Evolutionary conservation across 129 eudicot species (phyloP), one percentile per base, ranked within the genome.

Genomic region (Flaveria sonorensis): DNA sequence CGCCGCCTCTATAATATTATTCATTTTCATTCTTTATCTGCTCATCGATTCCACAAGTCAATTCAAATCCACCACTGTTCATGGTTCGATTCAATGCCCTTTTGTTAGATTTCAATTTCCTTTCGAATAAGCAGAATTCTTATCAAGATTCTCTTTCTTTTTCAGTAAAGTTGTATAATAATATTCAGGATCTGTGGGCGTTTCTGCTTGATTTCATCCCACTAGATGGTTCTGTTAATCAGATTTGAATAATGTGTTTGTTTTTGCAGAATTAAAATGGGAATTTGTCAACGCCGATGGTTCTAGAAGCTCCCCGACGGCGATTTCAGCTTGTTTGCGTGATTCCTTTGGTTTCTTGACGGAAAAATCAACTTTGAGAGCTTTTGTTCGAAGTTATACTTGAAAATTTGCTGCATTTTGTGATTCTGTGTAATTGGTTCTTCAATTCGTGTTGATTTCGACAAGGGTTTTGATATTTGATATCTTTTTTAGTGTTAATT

Each of bases 251-350:
- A 78, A 61, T 60, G 69, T 46, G 71, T 79, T 79, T 79, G 19
- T 70, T 71, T 36, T 71, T 70, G 77, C 71, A 72, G 65, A 79
- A 30, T 19, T 77, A n/a, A 47, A 70, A 28, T 70, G 62, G 71
- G 8, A 50, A 59, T 59, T 71, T 61, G 77, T 79, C 82, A 79
- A 79, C 77, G 77, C 2, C 28, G 30, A 79, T 60, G n/a, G 28
- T 79, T 79, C 77, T 70, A 79, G 77, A 79, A 79, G 55, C 82
- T 71, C 20, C 9, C 71, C 63, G 82, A 30, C 82, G 61, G 68
- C 47, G 14, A 30, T 56, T 77, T 68, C 74, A 68, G 20, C n/a
- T 77, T 21, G 13, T 24, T 26, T 61, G 61, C 76, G 51, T 72
- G 65, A 72, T 72, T 52, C 76, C 50, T 72, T 72, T 72, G 10